Conservation (phyloP, 2,329 filamentous ascomycete species). For the Botrytis porri region DNA sequence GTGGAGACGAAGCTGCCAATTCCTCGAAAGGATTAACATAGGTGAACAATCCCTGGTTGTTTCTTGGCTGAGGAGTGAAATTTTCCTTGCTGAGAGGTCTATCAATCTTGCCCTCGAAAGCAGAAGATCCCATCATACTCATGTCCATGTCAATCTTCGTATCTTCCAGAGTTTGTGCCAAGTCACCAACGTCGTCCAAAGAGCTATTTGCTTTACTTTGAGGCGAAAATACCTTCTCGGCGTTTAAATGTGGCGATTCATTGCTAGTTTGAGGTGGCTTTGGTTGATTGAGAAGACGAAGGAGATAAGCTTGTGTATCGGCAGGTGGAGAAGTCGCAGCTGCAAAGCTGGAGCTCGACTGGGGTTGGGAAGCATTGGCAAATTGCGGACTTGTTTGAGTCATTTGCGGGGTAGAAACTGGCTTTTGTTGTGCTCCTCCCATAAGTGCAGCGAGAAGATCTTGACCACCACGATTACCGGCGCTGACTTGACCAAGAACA, state of each 20-base stretch:
- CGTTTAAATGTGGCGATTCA: slow-evolving; percentile 37
- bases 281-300: slow-evolving; percentile 79
- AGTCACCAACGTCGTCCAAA: slow-evolving; percentile 37
- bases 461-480: slow-evolving; percentile 26
- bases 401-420: slow-evolving; percentile 26
- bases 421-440: slow-evolving; percentile 30
- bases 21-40: slow-evolving; percentile 73
- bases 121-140: slow-evolving; percentile 35
- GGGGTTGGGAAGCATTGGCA: slow-evolving; percentile 30
- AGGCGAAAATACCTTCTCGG: slow-evolving; percentile 38
- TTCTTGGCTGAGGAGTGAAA: slow-evolving; percentile 24
- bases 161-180: slow-evolving; percentile 46
- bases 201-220: slow-evolving; percentile 41
- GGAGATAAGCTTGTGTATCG: slow-evolving; percentile 79
- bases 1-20: slow-evolving; percentile 63
- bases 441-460: slow-evolving; percentile 39
- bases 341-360: slow-evolving; percentile 25
- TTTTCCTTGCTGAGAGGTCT: slow-evolving; percentile 31
- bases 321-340: slow-evolving; percentile 55
- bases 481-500: slow-evolving; percentile 25
- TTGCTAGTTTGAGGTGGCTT: slow-evolving; percentile 58
- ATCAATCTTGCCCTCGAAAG: slow-evolving; percentile 23
- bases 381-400: slow-evolving; percentile 26
- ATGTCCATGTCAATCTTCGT: slow-evolving; percentile 41
- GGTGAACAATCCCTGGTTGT: slow-evolving; percentile 51